Evolutionary conservation across 805 yeast genomes (phyloP).

Genomic region (Saccharomycopsis javanensis): DNA sequence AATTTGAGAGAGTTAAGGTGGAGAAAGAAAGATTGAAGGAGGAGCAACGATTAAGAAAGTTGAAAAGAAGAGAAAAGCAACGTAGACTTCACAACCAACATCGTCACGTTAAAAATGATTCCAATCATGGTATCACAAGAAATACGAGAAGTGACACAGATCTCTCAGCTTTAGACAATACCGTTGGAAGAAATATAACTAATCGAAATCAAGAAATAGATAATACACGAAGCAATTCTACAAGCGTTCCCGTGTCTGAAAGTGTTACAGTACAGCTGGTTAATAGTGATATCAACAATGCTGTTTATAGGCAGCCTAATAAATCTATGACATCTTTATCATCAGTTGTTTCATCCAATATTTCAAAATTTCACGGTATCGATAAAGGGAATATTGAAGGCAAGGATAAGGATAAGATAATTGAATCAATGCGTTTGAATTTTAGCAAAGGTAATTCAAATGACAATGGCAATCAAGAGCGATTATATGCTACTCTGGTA

Average conservation of each 20-base stretch:
- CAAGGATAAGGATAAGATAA: neutral
- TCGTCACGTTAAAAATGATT: neutral
- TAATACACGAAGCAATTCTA: neutral
- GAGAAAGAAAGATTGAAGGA: slow-evolving; percentile 9
- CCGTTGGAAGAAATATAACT: neutral
- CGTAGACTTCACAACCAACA: neutral
- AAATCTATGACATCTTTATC: neutral
- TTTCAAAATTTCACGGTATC: neutral
- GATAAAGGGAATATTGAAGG: neutral
- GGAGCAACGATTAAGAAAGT: slow-evolving; percentile 5
- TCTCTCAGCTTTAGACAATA: neutral
- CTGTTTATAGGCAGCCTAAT: neutral
- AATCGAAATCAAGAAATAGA: neutral
- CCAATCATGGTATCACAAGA: neutral
- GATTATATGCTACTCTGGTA: neutral
- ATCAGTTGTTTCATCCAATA: neutral
- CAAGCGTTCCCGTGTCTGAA: neutral
- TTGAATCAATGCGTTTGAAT: neutral
- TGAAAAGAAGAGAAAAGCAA: neutral
- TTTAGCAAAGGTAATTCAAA: neutral
- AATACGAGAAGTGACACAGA: neutral
- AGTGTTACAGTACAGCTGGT: neutral
- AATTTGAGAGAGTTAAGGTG: slow-evolving; percentile 3
- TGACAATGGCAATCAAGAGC: neutral
- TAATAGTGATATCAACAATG: neutral